Evolutionary conservation across 345 rosid species (phyloP).

Genomic region (Euphorbia tirucalli): DNA sequence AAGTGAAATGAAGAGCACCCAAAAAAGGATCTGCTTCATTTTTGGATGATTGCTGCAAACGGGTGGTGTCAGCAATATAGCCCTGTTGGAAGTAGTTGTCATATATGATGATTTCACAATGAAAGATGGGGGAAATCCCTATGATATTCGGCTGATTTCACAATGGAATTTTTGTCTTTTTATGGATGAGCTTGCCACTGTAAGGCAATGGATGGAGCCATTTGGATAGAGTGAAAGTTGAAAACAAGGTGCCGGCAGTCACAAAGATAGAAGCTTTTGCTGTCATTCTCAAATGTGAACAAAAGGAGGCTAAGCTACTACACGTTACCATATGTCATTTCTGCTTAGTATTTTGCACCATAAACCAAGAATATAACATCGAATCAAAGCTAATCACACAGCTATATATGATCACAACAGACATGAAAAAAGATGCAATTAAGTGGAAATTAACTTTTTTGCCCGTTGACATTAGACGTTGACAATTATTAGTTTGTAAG

Average conservation of each 20-base stretch:
- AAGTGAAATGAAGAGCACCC: constrained; percentile 25
- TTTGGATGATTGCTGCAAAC: constrained; percentile 12
- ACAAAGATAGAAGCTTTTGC: no score
- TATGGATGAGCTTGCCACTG: constrained; percentile 7
- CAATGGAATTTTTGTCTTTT: constrained; percentile 32
- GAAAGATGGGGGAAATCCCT: constrained; percentile 27
- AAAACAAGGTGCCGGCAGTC: constrained; percentile 30
- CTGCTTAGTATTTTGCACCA: no score
- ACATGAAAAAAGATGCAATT: background rate
- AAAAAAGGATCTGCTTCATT: constrained; percentile 33
- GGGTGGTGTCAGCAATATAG: constrained; percentile 13
- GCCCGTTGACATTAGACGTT: no score
- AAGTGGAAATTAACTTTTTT: background rate
- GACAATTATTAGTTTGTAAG: no score
- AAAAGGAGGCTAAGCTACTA: no score
- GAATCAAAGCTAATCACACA: background rate
- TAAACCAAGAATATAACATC: no score
- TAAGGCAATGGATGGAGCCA: constrained; percentile 14
- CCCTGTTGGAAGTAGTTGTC: background rate
- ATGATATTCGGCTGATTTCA: constrained; percentile 38
- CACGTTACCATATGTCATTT: no score
- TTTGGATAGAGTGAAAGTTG: background rate
- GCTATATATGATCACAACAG: no score
- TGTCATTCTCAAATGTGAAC: no score
- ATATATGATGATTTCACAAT: background rate